Evolutionary conservation across 768 basidiomycete genomes (phyloP).

Genomic region (Amanita fuliginea): DNA sequence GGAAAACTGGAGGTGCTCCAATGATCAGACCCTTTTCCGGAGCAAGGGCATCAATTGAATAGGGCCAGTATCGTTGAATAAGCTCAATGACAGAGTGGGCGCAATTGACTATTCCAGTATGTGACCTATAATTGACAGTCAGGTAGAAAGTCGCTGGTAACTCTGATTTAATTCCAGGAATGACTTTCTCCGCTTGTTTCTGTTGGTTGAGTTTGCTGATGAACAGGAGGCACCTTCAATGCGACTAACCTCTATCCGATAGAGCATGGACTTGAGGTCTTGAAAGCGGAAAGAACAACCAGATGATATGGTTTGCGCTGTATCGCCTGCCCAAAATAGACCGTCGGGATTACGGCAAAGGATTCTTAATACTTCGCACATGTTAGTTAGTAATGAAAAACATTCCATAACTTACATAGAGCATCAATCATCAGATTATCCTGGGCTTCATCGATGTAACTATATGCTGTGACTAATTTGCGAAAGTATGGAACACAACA

Average conservation of each 20-base stretch:
- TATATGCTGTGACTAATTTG: slow-evolving; percentile 11
- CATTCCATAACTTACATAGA: slow-evolving; percentile 27
- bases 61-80: slow-evolving; percentile 49
- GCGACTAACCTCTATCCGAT: slow-evolving; percentile 42
- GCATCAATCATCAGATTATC: slow-evolving; percentile 62
- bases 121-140: slow-evolving; percentile 56
- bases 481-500: background rate
- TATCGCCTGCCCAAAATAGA: slow-evolving; percentile 73
- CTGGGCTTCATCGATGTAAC: slow-evolving; percentile 68
- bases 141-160: slow-evolving; percentile 40
- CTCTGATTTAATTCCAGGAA: background rate
- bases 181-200: slow-evolving; percentile 7
- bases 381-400: no score
- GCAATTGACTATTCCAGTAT: slow-evolving; percentile 65
- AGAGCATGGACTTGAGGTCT: slow-evolving; percentile 59
- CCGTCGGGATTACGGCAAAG: slow-evolving; percentile 59
- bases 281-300: slow-evolving; percentile 67
- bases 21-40: slow-evolving; percentile 45
- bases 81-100: slow-evolving; percentile 57
- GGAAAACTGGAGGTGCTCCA: slow-evolving; percentile 49
- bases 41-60: slow-evolving; percentile 48
- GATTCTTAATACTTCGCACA: slow-evolving; percentile 39
- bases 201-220: background rate
- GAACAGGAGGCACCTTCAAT: background rate
- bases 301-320: slow-evolving; percentile 66